Base-by-base conservation (phyloP, 148 eudicot species). In the Camellia japonica region DNA sequence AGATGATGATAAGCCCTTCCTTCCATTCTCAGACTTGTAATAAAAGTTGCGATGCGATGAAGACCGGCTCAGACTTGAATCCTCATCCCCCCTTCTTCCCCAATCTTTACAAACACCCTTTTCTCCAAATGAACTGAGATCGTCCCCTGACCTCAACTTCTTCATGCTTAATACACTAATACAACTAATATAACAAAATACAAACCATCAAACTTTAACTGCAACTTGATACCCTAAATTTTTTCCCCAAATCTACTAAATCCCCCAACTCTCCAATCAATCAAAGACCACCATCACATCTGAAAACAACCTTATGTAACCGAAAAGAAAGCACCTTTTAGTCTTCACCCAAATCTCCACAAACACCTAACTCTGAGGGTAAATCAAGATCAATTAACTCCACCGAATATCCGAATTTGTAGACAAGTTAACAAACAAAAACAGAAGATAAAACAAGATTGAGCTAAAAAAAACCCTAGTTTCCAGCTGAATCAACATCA, bases 71-170 rank as follows among this genome's bases (percentile, higher is more conserved):
- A 82, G 41, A 58, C 75, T 74, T 2, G 81, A 61, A 9, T 87
- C 90, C 10, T 87, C 90, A 9, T 89, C 88, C 75, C 87, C 88
- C 75, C 87, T 87, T 55, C 86, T 81, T 19, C 82, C 92, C 92
- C 87, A 89, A 84, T 89, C 91, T 81, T 84, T 89, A 55, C 38
- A 64, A 67, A 49, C 83, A 61, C 85, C 82, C 74, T 87, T 87
- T 18, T 89, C 90, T 62, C 85, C 90, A 74, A 78, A 82, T 2
- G 91, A 87, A 66, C 78, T 58, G 59, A 89, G 82, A 86, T 89
- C 88, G 46, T 89, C 92, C 74, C 87, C 83, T 15, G 91, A 89
- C 76, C 88, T 87, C 83, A 89, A 82, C 71, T 88, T 85, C 86
- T 89, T 89, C 90, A 89, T 89, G 55, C 9, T 83, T 68, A 7